Evolutionary conservation across 1,284 basidiomycete species (phyloP).

Genomic region (Naganishia sp.): DNA sequence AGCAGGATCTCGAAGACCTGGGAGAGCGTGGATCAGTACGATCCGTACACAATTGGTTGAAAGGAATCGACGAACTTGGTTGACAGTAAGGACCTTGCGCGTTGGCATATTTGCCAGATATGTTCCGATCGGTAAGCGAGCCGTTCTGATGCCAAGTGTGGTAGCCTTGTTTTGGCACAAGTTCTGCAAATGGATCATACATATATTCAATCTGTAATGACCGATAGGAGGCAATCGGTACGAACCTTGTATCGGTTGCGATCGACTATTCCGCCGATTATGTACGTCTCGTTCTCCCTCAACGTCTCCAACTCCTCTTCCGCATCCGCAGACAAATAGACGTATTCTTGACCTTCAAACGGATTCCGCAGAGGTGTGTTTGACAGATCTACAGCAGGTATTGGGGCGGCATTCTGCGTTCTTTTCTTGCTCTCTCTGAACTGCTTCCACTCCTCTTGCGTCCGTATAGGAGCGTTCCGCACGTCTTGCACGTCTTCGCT

Average conservation of each 20-base stretch:
- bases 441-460: constrained; percentile 9
- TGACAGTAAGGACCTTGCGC: constrained; percentile 94
- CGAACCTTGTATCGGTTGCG: constrained; percentile 92
- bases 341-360: constrained; percentile 58
- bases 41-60: not conserved
- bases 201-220: not conserved
- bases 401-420: not conserved
- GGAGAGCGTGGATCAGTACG: not conserved
- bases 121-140: constrained; percentile 87
- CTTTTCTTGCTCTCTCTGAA: constrained; percentile 5
- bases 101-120: constrained; percentile 80
- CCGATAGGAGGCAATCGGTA: not conserved
- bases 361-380: constrained; percentile 24
- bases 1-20: constrained; percentile 85
- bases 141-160: constrained; percentile 72
- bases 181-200: constrained; percentile 59
- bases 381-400: not conserved
- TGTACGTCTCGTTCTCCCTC: constrained; percentile 80
- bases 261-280: constrained; percentile 96
- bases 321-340: constrained; percentile 96
- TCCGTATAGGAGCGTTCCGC: constrained; percentile 8
- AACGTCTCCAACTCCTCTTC: constrained; percentile 78
- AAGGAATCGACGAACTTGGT: constrained; percentile 63
- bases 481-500: constrained; percentile 55
- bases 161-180: constrained; percentile 86